These are phyloP conservation scores for Eleusine indica DNA, from an alignment of 176 grass and related monocot species.

Conservation along the genomic window DNA sequence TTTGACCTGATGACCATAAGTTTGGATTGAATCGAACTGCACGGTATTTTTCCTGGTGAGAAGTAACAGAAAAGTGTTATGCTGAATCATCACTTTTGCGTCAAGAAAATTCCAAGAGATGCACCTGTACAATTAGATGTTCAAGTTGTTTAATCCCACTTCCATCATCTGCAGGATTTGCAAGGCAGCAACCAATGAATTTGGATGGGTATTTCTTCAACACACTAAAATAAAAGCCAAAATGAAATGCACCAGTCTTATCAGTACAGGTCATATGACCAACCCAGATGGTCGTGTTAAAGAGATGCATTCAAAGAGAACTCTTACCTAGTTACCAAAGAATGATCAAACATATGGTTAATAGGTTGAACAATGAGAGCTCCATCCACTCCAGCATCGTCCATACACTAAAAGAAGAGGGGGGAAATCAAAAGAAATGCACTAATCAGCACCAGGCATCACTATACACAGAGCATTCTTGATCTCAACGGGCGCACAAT, in stretches of 20 bases:
- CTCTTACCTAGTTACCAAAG: conserved; percentile 73
- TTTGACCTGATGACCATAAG: conserved; percentile 89
- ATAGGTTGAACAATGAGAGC: conserved; percentile 87
- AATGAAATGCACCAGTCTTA: background rate
- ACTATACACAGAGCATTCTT: background rate
- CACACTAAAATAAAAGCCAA: conserved; percentile 49
- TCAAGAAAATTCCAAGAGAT: conserved; percentile 14
- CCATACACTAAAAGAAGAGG: conserved; percentile 61
- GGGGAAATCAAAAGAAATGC: background rate
- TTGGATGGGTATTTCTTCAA: conserved; percentile 87
- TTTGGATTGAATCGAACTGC: conserved; percentile 89
- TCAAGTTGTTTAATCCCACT: conserved; percentile 79
- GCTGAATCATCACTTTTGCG: background rate
- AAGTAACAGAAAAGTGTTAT: conserved; percentile 25
- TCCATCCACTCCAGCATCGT: conserved; percentile 78
- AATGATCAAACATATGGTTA: conserved; percentile 94
- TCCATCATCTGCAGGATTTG: conserved; percentile 85
- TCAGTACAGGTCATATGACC: conserved; percentile 11
- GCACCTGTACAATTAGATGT: conserved; percentile 73
- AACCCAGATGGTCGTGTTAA: background rate
- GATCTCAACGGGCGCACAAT: background rate
- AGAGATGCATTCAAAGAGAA: background rate
- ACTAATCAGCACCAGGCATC: background rate
- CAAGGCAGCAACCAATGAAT: conserved; percentile 85
- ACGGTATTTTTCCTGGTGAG: conserved; percentile 67